Conservation (phyloP, 2,329 filamentous ascomycete genomes). For the Pseudogymnoascus sp. region DNA sequence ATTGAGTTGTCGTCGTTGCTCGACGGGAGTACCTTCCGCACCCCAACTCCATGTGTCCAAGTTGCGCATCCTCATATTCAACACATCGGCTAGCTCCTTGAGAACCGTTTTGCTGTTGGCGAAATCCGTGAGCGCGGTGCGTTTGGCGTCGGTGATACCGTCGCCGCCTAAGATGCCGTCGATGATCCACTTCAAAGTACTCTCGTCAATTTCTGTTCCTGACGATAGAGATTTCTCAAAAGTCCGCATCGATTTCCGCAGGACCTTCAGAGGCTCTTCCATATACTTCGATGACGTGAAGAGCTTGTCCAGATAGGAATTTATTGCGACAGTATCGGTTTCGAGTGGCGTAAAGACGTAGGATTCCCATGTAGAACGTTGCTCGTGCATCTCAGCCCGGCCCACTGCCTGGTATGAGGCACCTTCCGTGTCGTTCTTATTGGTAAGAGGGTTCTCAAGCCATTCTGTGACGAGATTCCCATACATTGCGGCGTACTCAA, state of each 20-base stretch:
- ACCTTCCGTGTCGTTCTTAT: slow-evolving; percentile 24
- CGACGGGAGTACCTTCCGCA: slow-evolving; percentile 35
- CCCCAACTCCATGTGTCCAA: slow-evolving; percentile 46
- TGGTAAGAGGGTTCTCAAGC: slow-evolving; percentile 25
- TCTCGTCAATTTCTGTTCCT: slow-evolving; percentile 32
- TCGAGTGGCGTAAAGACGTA: slow-evolving; percentile 42
- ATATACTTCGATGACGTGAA: slow-evolving; percentile 36
- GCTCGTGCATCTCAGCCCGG: slow-evolving; percentile 45
- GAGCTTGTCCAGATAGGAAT: slow-evolving; percentile 41
- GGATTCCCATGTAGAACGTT: slow-evolving; percentile 45
- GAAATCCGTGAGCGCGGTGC: slow-evolving; percentile 41
- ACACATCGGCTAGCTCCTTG: slow-evolving; percentile 46
- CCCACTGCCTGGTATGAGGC: slow-evolving; percentile 39
- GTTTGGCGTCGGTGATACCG: slow-evolving; percentile 43
- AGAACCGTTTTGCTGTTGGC: slow-evolving; percentile 40
- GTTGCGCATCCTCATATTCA: slow-evolving; percentile 46
- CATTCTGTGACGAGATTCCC: slow-evolving; percentile 46
- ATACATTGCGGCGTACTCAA: slow-evolving; percentile 48
- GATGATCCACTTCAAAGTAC: slow-evolving; percentile 37
- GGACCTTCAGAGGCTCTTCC: slow-evolving; percentile 33
- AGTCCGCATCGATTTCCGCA: slow-evolving; percentile 32
- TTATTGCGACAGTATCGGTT: slow-evolving; percentile 38
- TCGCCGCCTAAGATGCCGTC: slow-evolving; percentile 42
- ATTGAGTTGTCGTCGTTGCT: slow-evolving; percentile 46
- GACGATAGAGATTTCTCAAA: slow-evolving; percentile 26